phyloP scores from a whole-genome alignment of 139 green algal species.

The Microglena sp. region DNA sequence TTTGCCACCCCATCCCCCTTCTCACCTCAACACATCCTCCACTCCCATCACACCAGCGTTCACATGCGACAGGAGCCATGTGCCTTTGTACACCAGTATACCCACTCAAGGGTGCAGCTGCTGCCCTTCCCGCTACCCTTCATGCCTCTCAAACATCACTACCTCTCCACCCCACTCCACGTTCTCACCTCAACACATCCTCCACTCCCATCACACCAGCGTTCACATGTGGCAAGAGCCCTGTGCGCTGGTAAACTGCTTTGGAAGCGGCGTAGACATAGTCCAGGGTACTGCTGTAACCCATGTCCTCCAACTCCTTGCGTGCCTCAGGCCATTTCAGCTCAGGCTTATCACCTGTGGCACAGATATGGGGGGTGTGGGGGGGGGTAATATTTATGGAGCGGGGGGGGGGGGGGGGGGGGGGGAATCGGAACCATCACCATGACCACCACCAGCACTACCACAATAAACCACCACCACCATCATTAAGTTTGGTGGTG shows the following conservation, averaged over 20 bases:
- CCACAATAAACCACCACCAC: no score
- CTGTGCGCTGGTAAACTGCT: conserved; percentile 45
- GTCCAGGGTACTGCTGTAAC: conserved; percentile 55
- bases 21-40: no score
- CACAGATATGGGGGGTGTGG: not conserved
- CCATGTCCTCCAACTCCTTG: conserved; percentile 56
- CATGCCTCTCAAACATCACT: not conserved
- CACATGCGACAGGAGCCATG: not conserved
- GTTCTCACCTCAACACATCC: no score
- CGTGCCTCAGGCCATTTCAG: conserved; percentile 51
- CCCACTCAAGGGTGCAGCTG: no score
- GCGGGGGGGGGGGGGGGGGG: no score
- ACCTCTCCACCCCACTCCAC: conserved; percentile 9
- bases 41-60: not conserved
- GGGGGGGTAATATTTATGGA: no score
- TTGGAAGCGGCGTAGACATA: conserved; percentile 48
- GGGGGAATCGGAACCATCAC: no score
- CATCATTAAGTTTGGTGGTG: no score
- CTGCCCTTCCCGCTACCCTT: no score
- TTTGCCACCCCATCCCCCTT: not conserved
- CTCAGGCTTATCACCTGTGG: conserved; percentile 77
- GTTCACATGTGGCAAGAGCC: conserved; percentile 80
- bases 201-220: conserved; percentile 58
- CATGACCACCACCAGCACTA: no score
- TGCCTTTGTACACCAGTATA: no score